These are phyloP conservation scores for Boletus pseudo-olivaceus DNA, from an alignment of 768 basidiomycete genomes.

Conservation along the genomic window DNA sequence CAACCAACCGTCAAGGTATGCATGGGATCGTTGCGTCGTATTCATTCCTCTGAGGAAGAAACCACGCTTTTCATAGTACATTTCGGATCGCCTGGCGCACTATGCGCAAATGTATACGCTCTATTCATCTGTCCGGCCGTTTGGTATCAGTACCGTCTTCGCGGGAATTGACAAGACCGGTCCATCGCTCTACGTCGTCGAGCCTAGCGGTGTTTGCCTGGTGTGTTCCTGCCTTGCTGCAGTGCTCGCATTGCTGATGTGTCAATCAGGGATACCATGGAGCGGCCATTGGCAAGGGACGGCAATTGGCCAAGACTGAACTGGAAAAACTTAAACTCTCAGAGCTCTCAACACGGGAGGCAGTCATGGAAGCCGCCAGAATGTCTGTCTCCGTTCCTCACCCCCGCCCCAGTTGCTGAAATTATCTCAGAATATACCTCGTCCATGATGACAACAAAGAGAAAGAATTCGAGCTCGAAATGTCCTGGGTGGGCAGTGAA, in stretches of 20 bases:
- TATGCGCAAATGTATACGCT: conserved; percentile 96
- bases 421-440: conserved; percentile 74
- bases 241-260: neutral
- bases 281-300: conserved; percentile 97
- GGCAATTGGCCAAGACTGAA: conserved; percentile 96
- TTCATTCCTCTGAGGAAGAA: neutral
- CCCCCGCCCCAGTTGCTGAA: conserved; percentile 4
- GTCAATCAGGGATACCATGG: conserved; percentile 82
- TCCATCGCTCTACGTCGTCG: conserved; percentile 83
- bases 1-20: conserved; percentile 78
- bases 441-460: conserved; percentile 98
- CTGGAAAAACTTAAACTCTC: conserved; percentile 91
- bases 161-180: conserved; percentile 87
- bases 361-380: conserved; percentile 88
- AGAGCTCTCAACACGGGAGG: conserved; percentile 77
- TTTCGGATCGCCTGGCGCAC: conserved; percentile 78
- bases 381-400: conserved; percentile 59
- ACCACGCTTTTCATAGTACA: conserved; percentile 33
- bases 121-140: conserved; percentile 96
- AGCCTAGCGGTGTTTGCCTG: conserved; percentile 91
- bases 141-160: conserved; percentile 91
- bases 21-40: neutral
- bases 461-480: conserved; percentile 96
- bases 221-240: conserved; percentile 41
- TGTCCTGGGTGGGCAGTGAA: conserved; percentile 93